Conservation (phyloP, 2,329 filamentous ascomycete species). For the Aspergillus clavatus region DNA sequence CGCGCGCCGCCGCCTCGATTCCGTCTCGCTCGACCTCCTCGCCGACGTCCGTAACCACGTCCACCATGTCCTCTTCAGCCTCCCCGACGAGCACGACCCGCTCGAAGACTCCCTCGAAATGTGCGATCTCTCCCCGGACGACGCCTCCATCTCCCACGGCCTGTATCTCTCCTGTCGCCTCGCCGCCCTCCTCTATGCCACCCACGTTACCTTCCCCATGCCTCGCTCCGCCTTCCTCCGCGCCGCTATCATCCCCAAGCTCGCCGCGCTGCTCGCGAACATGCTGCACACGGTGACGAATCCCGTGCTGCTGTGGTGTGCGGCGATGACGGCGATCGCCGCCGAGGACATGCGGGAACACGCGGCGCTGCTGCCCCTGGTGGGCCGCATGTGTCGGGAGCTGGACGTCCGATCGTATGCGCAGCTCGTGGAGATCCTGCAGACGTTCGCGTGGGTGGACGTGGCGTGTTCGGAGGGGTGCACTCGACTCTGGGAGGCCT, state of each 20-base stretch:
- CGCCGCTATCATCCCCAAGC: neutral
- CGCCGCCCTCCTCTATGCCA: neutral
- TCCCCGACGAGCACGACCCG: slow-evolving; percentile 1
- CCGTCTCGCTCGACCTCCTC: neutral
- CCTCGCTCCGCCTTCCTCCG: neutral
- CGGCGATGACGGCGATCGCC: neutral
- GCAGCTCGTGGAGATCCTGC: neutral
- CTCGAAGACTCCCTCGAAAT: neutral
- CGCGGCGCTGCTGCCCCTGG: neutral
- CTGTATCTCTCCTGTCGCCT: slow-evolving; percentile 3
- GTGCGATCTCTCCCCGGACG: neutral
- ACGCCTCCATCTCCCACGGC: neutral
- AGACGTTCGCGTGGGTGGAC: slow-evolving; percentile 4
- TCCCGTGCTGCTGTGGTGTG: slow-evolving; percentile 3
- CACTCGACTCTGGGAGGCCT: neutral
- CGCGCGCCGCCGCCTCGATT: neutral
- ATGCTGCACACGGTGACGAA: neutral
- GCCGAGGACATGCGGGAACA: neutral
- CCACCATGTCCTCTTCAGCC: slow-evolving; percentile 3
- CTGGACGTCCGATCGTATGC: neutral
- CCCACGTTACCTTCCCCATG: slow-evolving; percentile 5
- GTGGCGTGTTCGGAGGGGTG: neutral
- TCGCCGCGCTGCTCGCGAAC: neutral
- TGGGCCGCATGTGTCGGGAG: neutral
- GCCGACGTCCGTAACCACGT: slow-evolving; percentile 2